These are phyloP conservation scores for Ganoderma boninense DNA, from an alignment of 1,284 basidiomycete genomes.

Conservation along the genomic window DNA sequence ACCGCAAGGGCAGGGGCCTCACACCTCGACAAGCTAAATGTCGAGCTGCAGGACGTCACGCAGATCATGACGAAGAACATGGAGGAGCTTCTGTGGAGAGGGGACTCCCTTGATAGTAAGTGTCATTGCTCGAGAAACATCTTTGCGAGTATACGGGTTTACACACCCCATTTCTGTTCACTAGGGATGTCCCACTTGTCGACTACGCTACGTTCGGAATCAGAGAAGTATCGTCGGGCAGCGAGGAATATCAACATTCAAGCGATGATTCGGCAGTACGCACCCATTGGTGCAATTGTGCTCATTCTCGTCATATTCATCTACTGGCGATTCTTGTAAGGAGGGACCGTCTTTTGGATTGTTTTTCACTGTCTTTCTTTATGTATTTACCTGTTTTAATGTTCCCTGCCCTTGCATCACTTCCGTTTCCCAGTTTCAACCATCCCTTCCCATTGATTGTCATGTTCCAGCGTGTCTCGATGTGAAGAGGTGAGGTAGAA, in stretches of 20 bases:
- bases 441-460: not conserved
- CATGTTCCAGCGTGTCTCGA: not conserved
- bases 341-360: not conserved
- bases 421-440: not conserved
- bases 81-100: constrained; percentile 98
- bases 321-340: constrained; percentile 88
- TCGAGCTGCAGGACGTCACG: constrained; percentile 97
- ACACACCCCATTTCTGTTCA: constrained; percentile 9
- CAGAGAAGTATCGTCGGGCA: constrained; percentile 96
- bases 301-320: constrained; percentile 88
- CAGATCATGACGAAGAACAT: constrained; percentile 99
- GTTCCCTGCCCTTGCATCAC: constrained; percentile 16
- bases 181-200: constrained; percentile 97
- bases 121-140: constrained; percentile 15
- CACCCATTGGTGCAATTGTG: constrained; percentile 85
- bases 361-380: constrained; percentile 17
- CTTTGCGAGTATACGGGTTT: constrained; percentile 7
- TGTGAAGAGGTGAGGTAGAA: not conserved
- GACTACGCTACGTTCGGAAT: constrained; percentile 96
- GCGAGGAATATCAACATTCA: constrained; percentile 95
- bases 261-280: constrained; percentile 95
- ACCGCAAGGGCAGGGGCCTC: constrained; percentile 77
- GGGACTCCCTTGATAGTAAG: constrained; percentile 94
- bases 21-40: constrained; percentile 89
- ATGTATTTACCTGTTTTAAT: constrained; percentile 27